Evolutionary conservation across 768 basidiomycete species (phyloP), one percentile per base, ranked within the genome.

Genomic region (Pleurotus sapidus): DNA sequence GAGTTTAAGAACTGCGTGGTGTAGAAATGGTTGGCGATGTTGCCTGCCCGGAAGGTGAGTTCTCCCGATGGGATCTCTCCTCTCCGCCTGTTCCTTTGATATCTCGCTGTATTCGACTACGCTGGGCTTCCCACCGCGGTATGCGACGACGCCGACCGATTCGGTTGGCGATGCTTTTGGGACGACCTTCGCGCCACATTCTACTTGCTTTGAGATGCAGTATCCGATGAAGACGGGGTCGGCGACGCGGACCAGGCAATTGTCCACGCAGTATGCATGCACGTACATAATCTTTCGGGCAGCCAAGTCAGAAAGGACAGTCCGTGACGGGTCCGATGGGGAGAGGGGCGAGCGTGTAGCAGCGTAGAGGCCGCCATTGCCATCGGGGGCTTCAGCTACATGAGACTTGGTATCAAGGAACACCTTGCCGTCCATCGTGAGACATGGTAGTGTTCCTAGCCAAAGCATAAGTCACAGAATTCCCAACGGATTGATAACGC

Each of bases 71-170:
- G 60, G 60, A n/a, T 89, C 83, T 46, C 87, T 87, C 59, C 81
- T 77, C 68, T 92, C 91, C 3, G 95, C 86, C 70, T 96, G 93
- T 63, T 91, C 93, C 62, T 83, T 78, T 6, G 91, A 84, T 66
- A 99, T 93, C 70, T 99, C 97, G 4, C 94, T 96, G 77, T 98
- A 99, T 72, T 99, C 97, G 57, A 98, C 91, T 56, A 98, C 96
- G 63, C 87, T 87, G 73, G 84, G 96, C 68, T 90, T 88, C 65
- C 82, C 79, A n/a, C 86, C 90, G 25, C 89, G 84, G 56, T 84
- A 78, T 20, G 93, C 97, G 63, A 99, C 84, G 62, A 99, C 96
- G 25, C 97, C 97, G 62, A 99, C 97, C 2, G 91, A 88, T 74
- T 99, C 97, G 57, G 87, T 84, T 1, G 97, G 88, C 43, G 78